Conservation (phyloP, 768 basidiomycete genomes). For the Tulasnella calospora region DNA sequence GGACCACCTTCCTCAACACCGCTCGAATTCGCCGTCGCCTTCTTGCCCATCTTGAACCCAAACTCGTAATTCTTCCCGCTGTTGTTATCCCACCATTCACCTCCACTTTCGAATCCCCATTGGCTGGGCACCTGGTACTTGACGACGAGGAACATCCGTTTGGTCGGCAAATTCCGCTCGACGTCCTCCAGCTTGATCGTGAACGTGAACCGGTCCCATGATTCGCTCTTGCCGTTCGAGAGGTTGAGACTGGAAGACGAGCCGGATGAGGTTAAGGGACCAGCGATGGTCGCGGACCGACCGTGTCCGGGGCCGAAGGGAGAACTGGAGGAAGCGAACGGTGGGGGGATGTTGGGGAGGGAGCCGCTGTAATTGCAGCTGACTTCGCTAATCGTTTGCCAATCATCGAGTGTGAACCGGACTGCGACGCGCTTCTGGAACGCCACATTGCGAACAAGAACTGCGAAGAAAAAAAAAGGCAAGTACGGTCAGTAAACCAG, state of each 20-base stretch:
- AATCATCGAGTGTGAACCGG: slow-evolving; percentile 88
- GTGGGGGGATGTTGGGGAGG: slow-evolving; percentile 30
- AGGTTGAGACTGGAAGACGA: background rate
- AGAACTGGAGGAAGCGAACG: slow-evolving; percentile 29
- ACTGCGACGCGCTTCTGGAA: slow-evolving; percentile 84
- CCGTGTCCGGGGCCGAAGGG: slow-evolving; percentile 7
- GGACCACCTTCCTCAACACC: background rate
- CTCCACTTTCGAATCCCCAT: slow-evolving; percentile 45
- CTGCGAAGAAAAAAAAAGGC: slow-evolving; percentile 41
- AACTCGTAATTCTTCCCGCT: slow-evolving; percentile 69
- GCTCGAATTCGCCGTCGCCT: background rate
- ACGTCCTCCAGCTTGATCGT: slow-evolving; percentile 68
- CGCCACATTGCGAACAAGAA: slow-evolving; percentile 78
- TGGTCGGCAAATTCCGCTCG: slow-evolving; percentile 58
- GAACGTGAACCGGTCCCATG: slow-evolving; percentile 68
- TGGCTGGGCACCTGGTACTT: slow-evolving; percentile 45
- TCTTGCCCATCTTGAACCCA: slow-evolving; percentile 46
- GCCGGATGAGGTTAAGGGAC: background rate
- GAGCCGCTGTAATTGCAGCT: slow-evolving; percentile 62
- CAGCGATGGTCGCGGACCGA: background rate
- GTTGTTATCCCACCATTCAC: slow-evolving; percentile 94
- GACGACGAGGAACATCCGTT: slow-evolving; percentile 74
- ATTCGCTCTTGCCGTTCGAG: background rate
- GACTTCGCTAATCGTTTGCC: slow-evolving; percentile 96
- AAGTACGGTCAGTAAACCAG: background rate